A percentile compares a stretch with the other conserved stretches of the same genome.
phyloP scores from a whole-genome alignment of 805 yeast species.

The Myxozyma geophila region DNA sequence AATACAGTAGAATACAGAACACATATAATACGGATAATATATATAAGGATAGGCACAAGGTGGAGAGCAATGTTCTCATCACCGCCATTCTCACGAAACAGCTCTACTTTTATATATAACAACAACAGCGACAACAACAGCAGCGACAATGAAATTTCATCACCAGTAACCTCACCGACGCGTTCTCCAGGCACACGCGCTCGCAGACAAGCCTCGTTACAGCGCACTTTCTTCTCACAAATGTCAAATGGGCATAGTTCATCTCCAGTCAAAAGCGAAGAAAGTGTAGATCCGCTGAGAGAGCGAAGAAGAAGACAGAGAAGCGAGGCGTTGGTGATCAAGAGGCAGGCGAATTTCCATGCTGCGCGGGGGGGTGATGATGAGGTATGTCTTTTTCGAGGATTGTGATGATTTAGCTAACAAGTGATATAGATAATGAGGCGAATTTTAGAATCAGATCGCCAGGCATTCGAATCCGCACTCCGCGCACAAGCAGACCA shows the following conservation, averaged over 20 bases:
- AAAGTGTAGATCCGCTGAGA: slow-evolving; percentile 19
- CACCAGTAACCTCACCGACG: background rate
- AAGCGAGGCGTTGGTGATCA: slow-evolving; percentile 2
- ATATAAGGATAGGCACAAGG: no score
- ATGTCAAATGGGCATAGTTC: slow-evolving; percentile 2
- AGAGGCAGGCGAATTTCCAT: slow-evolving; percentile 19
- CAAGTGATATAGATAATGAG: background rate
- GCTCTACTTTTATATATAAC: background rate
- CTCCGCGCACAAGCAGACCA: slow-evolving; percentile 10
- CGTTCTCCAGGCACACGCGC: background rate
- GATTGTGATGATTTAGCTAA: background rate
- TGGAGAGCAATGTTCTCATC: slow-evolving; percentile 3
- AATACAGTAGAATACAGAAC: no score
- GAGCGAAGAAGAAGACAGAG: slow-evolving; percentile 19
- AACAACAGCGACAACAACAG: no score
- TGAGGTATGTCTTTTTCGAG: slow-evolving; percentile 10
- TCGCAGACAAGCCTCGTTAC: slow-evolving; percentile 13
- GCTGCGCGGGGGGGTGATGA: slow-evolving; percentile 34
- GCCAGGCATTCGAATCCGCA: background rate
- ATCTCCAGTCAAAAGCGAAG: background rate
- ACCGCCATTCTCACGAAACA: background rate
- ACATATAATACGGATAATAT: no score
- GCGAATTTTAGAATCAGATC: background rate
- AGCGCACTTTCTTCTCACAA: slow-evolving; percentile 22
- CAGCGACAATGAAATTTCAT: background rate